Evolutionary conservation across 73 alveolate genomes (phyloP).

Genomic region (Blepharisma stoltei): DNA sequence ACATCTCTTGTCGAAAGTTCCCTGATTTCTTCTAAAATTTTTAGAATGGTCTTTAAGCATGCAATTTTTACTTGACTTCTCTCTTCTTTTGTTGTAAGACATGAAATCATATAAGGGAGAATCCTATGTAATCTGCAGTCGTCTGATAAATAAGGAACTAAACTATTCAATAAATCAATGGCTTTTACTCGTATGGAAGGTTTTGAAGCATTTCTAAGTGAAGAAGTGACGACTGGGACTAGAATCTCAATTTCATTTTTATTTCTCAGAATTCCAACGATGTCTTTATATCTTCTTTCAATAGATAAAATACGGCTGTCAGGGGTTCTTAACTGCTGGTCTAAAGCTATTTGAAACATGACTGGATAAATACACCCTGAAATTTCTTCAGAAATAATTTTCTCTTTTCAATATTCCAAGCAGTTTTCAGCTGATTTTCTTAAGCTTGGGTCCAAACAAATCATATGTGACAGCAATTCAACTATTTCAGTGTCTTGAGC

Average conservation of each 20-base stretch:
- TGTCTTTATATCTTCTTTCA: too few species aligned
- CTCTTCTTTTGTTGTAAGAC: not conserved
- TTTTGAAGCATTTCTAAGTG: not conserved
- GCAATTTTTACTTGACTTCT: not conserved
- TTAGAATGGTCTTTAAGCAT: not conserved
- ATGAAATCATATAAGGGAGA: not conserved
- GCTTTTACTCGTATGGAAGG: not conserved
- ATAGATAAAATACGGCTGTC: too few species aligned
- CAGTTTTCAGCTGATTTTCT: conserved; percentile 55
- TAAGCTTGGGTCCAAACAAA: conserved; percentile 56
- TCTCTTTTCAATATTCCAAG: conserved; percentile 42
- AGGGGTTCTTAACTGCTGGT: too few species aligned
- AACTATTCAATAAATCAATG: not conserved
- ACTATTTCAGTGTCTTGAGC: conserved; percentile 56
- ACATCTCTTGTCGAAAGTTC: not conserved
- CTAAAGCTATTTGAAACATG: too few species aligned
- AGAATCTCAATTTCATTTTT: too few species aligned
- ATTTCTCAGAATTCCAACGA: too few species aligned
- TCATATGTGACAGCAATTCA: conserved; percentile 60
- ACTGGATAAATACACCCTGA: too few species aligned
- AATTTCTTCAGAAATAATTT: conserved; percentile 35
- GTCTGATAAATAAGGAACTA: conserved; percentile 17
- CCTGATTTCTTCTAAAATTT: not conserved
- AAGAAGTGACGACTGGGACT: not conserved
- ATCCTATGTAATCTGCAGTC: not conserved